phyloP scores from a whole-genome alignment of 352 stramenopile species.

The Aphanomyces stellatus region DNA sequence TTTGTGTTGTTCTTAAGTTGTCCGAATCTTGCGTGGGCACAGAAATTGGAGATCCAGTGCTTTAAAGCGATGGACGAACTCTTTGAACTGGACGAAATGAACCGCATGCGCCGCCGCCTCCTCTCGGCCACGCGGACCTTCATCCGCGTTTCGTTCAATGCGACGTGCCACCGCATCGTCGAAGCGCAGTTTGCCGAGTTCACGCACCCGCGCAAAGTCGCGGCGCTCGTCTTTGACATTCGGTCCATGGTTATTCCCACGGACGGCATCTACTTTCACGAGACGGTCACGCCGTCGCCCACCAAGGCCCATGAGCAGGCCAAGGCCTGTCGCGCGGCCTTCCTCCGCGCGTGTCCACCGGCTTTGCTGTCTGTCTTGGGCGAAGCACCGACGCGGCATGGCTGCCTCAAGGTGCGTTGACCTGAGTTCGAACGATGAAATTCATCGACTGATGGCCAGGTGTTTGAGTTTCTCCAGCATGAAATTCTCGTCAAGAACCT shows the following conservation, averaged over 20 bases:
- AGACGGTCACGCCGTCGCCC: not conserved
- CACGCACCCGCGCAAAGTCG: not conserved
- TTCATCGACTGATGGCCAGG: not conserved
- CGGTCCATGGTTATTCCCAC: not conserved
- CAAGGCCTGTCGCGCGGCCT: not conserved
- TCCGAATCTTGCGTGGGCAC: no score
- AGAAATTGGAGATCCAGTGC: conserved; percentile 11
- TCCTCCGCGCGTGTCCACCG: not conserved
- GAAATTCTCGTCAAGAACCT: conserved; percentile 17
- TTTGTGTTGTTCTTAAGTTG: no score
- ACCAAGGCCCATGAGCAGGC: not conserved
- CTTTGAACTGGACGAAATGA: conserved; percentile 15
- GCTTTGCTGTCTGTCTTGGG: conserved; percentile 4
- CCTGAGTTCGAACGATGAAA: not conserved
- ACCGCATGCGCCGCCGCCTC: not conserved
- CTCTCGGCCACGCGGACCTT: conserved; percentile 12
- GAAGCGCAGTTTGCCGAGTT: conserved; percentile 6
- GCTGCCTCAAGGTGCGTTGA: conserved; percentile 5
- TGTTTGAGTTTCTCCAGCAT: conserved; percentile 19
- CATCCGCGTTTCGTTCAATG: conserved; percentile 13
- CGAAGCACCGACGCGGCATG: not conserved
- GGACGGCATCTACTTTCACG: not conserved
- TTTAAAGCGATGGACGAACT: conserved; percentile 15
- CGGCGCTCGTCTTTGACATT: not conserved
- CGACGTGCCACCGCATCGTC: conserved; percentile 13